These are phyloP conservation scores for Schoenoplectus triqueter DNA, from an alignment of 202 grass and related monocot genomes.

Conservation along the genomic window DNA sequence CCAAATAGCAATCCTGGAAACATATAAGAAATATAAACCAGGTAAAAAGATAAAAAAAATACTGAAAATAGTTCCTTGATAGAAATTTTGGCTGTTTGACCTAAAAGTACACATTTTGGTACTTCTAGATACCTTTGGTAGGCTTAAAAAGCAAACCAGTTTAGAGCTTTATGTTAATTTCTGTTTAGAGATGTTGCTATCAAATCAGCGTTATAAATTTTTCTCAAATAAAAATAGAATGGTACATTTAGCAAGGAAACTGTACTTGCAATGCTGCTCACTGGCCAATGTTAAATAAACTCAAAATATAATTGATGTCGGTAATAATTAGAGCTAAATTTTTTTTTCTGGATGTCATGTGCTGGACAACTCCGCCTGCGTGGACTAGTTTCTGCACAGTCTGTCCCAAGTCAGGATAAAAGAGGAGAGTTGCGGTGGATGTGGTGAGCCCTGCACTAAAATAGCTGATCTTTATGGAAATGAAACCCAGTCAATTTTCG, in stretches of 20 bases:
- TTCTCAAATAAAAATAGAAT: neutral
- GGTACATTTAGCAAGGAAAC: no score
- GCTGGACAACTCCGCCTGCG: no score
- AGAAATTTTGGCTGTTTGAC: neutral
- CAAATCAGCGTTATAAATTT: neutral
- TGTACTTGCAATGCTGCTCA: neutral
- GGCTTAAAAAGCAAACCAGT: neutral
- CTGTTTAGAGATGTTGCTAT: neutral
- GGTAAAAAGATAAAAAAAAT: neutral
- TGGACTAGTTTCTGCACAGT: no score
- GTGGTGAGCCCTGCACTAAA: no score
- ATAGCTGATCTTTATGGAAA: no score
- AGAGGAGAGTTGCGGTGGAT: no score
- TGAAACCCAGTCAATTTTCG: no score
- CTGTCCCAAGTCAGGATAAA: no score
- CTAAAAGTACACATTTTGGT: neutral
- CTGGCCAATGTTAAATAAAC: neutral
- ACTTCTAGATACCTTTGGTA: constrained; percentile 9
- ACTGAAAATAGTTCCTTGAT: neutral
- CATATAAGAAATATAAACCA: constrained; percentile 4
- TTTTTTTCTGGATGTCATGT: no score
- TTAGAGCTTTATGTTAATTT: constrained; percentile 3
- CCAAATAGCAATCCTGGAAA: constrained; percentile 80
- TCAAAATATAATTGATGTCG: no score
- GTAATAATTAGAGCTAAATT: no score